Evolutionary conservation across 2,329 filamentous ascomycete species (phyloP), one percentile per base, ranked within the genome.

Genomic region (Dactylonectria estremocensis): DNA sequence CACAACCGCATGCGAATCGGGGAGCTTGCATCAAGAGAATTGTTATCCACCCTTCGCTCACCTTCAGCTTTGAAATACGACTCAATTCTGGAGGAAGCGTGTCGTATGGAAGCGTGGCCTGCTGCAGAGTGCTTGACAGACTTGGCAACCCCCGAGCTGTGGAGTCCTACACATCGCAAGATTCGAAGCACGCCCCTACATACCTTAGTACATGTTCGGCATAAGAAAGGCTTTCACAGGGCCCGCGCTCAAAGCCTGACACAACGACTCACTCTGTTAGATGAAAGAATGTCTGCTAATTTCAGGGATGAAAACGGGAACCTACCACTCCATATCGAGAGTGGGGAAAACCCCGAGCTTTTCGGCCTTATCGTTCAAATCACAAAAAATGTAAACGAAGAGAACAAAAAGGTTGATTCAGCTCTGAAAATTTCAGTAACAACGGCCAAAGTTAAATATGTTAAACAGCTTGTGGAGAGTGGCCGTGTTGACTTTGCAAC

Each of bases 341-440:
- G 13, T n/a, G 5, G 6, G 1, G 1, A 7, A 3, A 1, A 8
- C 9, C 1, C 13, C 5, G 48, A n/a, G 14, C 1, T n/a, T n/a
- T 5, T 50, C 14, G 11, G 9, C 6, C 22, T 50, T 22, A 22
- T 31, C 5, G 14, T 50, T 13, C 22, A 31, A n/a, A 22, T 28
- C 22, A 50, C 48, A 11, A 50, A 50, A 11, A 28, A 50, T 31
- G n/a, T 50, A 14, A 6, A 50, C 11, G 22, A 50, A 50, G 3
- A 28, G 24, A 50, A 50, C 7, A 9, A 3, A 5, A 7, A 1
- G 13, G 24, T 6, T 14, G 14, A 50, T 28, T 28, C 48, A 50
- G 48, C 24, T 28, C 16, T 28, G 13, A 5, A 50, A 28, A 28
- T 31, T 10, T 22, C 22, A 3, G 22, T 49, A 11, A n/a, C n/a